Evolutionary conservation across 768 basidiomycete species (phyloP), one percentile per base, ranked within the genome.

Genomic region (Polyporus arcularius): DNA sequence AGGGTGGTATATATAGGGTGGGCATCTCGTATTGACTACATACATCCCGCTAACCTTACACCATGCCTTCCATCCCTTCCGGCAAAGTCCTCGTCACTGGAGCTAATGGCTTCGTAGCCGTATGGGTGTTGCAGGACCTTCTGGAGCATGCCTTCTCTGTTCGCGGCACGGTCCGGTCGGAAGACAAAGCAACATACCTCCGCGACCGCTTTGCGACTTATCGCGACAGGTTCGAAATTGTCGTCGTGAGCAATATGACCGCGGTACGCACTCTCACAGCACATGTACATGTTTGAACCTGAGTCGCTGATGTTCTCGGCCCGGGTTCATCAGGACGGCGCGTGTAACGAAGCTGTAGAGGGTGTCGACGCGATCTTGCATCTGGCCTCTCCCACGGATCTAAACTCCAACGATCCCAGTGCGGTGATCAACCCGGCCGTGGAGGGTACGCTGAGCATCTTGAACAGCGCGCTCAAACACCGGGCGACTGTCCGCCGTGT

Each of bases 341-440:
- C 77, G 0, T 83, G 81, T 64, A 79, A 82, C 59, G 76, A 79
- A 18, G 79, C 76, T 7, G 76, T 81, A 60, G 75, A 79, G 66
- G 80, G 73, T 7, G 77, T 81, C 15, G 75, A 79, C 35, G 81
- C 72, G 1, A 72, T 84, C 54, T 62, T 65, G 40, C 79, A 80
- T 60, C 68, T 70, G 16, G 77, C 75, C 2, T 76, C 76, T 2
- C 77, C 77, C 0, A 67, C 77, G 61, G 67, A 67, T 46, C 55
- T 71, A 4, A 52, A 28, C 28, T 38, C 32, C 4, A 51, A 60
- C 16, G 64, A 67, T 12, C 64, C 65, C 5, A 31, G 60, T 14
- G 86, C 88, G 55, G 64, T 89, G 28, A 84, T 91, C 61, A 72
- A 70, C 11, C 92, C 92, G 2, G 91, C 92, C 26, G 81, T 93